Base-by-base conservation (phyloP, 768 basidiomycete species). In the Trametes punicea region DNA sequence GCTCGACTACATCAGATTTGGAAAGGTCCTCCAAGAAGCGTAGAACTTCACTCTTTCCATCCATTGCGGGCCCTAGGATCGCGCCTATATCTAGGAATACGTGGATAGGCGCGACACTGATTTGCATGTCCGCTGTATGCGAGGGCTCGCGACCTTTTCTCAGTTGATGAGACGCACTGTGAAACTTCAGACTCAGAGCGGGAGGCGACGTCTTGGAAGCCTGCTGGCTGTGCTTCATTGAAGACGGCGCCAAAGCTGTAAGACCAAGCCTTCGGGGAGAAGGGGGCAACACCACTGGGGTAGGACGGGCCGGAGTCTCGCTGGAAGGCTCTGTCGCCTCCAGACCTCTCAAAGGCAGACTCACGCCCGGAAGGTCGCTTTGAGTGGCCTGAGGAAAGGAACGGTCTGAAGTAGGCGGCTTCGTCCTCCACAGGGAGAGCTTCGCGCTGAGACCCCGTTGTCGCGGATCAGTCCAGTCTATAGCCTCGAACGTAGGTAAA, bases 1-100 rank as follows among this genome's bases (percentile, higher is more conserved):
- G 16, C 3, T 26, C 25, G 7, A 45, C 21, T 20, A 18, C 23
- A 23, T 16, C 29, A 20, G 64, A 51, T 1, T 59, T 66, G n/a
- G 67, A 60, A 31, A 78, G 34, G 13, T 79, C 77, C 8, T 81
- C 74, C 39, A 87, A 34, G 59, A 87, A 88, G 0, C 69, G 64
- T 30, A 81, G 64, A 41, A 76, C 70, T 56, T 68, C 74, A 47
- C 57, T 67, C 27, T 52, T 41, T 4, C 41, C 51, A 15, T 51
- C n/a, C 65, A 62, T 6, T 67, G 69, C 64, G 62, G 71, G 61
- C 56, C 73, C 65, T 46, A 81, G 61, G 18, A 76, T 61, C 51
- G 73, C 67, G 30, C 70, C 78, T 42, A 91, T 71, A 67, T 95
- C 91, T 25, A 90, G 48, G 64, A 92, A 90, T n/a, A 88, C 38